Base-by-base conservation (phyloP, 805 yeast species). In the Metschnikowia borealis region DNA sequence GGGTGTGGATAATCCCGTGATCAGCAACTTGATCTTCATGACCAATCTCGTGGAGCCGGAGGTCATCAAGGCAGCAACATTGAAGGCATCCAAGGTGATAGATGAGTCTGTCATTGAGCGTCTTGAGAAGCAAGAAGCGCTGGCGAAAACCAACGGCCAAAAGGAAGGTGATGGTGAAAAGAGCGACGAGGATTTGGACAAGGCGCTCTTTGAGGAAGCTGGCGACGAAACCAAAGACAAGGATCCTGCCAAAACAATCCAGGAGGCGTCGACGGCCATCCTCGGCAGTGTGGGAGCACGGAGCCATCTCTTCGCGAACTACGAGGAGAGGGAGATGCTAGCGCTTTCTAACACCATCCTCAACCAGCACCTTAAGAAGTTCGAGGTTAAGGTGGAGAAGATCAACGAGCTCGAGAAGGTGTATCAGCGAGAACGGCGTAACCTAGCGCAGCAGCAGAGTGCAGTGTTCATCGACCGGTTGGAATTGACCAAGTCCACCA, bases 21-120 rank as follows among this genome's bases (percentile, higher is more conserved):
- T 94, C 72, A 85, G 96, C 35, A 92, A 96, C n/a, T 78, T 94
- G 54, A 85, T 96, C 13, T 94, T 91, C 67, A 73, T 94, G 68
- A 83, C 91, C 0, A 84, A 89, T 36, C 69, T 91, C 45, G 95
- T 90, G 15, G 97, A 92, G 61, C 86, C 92, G 11, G 85, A 85
- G 38, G 87, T 87, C 20, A 96, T 92, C 0, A 82, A 83, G 49
- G 89, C 91, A 10, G 96, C 96, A 33, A 85, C 95, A 6, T 69
- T 62, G 31, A 71, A 83, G 44, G 90, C 89, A 0, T 75, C 83
- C 5, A 71, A 71, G 46, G 73, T 71, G 1, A 68, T 77, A 57
- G 81, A 79, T 56, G 48, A 46, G 14, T 35, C n/a, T 15, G 42
- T 45, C 23, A 29, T 39, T 11, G 13, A 38, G 6, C 26, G 32